Evolutionary conservation across 2,329 filamentous ascomycete genomes (phyloP).

Genomic region (Aureobasidium zeae): DNA sequence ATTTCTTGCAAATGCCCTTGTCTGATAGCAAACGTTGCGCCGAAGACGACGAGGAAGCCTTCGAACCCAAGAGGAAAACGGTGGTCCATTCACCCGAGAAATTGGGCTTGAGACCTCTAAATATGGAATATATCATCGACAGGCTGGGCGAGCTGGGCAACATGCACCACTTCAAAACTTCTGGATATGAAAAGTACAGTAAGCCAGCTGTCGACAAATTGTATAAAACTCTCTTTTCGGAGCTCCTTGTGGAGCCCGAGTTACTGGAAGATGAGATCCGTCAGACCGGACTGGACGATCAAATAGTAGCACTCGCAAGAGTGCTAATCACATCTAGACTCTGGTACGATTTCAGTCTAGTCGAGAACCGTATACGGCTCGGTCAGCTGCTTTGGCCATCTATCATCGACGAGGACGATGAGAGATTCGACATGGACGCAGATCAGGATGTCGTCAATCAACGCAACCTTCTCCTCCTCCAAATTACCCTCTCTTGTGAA

Average conservation of each 20-base stretch:
- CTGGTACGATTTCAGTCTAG: constrained; percentile 40
- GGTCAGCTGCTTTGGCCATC: constrained; percentile 39
- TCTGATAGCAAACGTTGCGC: constrained; percentile 27
- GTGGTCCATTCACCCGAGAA: constrained; percentile 20
- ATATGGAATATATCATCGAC: constrained; percentile 20
- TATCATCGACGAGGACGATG: constrained; percentile 22
- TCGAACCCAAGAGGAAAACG: constrained; percentile 19
- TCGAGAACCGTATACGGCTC: constrained; percentile 38
- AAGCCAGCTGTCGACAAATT: constrained; percentile 22
- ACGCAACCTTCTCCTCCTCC: constrained; percentile 46
- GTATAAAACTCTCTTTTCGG: constrained; percentile 23
- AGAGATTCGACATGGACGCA: constrained; percentile 23
- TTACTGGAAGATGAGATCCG: background rate
- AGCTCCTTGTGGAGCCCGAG: constrained; percentile 20
- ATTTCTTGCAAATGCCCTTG: constrained; percentile 40
- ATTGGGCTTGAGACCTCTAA: constrained; percentile 21
- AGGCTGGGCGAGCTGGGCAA: constrained; percentile 22
- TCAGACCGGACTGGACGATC: constrained; percentile 29
- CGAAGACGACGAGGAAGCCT: constrained; percentile 16
- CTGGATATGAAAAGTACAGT: too few species aligned
- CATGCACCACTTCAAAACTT: constrained; percentile 9
- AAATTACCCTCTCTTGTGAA: constrained; percentile 47
- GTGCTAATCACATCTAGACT: constrained; percentile 36
- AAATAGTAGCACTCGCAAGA: constrained; percentile 37
- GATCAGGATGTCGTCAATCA: constrained; percentile 30